Conservation (phyloP, 2,329 filamentous ascomycete genomes). For the Trichoderma atrobrunneum region DNA sequence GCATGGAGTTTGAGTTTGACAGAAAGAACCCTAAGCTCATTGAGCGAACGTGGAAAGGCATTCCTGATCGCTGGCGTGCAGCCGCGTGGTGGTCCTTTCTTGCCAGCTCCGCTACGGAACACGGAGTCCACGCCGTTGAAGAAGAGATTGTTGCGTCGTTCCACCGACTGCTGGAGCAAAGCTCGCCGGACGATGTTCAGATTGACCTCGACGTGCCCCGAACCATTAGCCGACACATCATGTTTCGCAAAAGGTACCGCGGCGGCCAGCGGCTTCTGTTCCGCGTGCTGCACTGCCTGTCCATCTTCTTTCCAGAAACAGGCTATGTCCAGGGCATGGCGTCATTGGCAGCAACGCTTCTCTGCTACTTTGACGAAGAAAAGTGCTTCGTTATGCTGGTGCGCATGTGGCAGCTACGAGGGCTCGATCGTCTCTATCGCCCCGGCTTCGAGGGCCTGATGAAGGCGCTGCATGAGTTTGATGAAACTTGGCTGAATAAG, state of each 20-base stretch:
- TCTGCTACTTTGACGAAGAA: conserved; percentile 97
- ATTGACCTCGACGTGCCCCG: conserved; percentile 96
- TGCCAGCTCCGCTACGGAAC: conserved; percentile 67
- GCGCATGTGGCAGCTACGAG: conserved; percentile 86
- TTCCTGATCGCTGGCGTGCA: conserved; percentile 91
- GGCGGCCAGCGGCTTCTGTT: conserved; percentile 91
- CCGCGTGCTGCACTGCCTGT: conserved; percentile 85
- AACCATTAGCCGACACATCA: conserved; percentile 93
- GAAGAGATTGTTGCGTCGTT: conserved; percentile 70
- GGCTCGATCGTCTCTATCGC: conserved; percentile 79
- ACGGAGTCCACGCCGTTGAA: conserved; percentile 60
- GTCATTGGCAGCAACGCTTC: conserved; percentile 81
- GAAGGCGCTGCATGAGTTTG: conserved; percentile 80
- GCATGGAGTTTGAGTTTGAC: conserved; percentile 75
- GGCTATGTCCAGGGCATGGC: conserved; percentile 99
- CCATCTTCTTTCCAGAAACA: conserved; percentile 83
- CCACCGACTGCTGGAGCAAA: conserved; percentile 66
- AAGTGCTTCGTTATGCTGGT: conserved; percentile 93
- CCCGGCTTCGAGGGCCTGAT: conserved; percentile 84
- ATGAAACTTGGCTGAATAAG: conserved; percentile 77
- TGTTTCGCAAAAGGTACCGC: conserved; percentile 90
- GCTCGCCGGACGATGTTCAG: conserved; percentile 88
- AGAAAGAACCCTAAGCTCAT: conserved; percentile 78
- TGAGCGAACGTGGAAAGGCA: conserved; percentile 94
- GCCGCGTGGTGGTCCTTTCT: conserved; percentile 96